Evolutionary conservation across 805 yeast genomes (phyloP), one percentile per base, ranked within the genome.

Genomic region (Ogataea henricii): DNA sequence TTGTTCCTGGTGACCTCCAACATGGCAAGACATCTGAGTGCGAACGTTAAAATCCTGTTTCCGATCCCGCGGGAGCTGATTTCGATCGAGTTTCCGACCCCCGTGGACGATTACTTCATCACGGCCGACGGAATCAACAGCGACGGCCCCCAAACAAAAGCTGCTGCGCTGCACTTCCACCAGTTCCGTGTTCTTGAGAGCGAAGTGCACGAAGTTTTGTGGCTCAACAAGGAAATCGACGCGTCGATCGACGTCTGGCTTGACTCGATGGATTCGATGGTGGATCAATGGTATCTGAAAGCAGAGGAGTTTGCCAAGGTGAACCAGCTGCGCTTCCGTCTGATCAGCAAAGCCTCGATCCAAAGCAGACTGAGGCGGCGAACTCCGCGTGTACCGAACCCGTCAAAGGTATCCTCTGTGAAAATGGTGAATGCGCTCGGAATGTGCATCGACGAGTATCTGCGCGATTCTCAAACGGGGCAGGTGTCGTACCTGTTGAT

Each of bases 271-370:
- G 54, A 49, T 12, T 20, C 40, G n/a, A 49, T 40, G n/a, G 35
- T 46, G 17, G 54, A 49, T 7, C 40, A 36, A 27, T 52, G 56
- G 56, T 43, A 36, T 26, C 25, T 49, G 16, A 49, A 47, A 21
- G 54, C 56, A 4, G 56, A 52, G 26, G 54, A 52, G 37, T 52
- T 52, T 44, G 56, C 56, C 38, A 49, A 46, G 34, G 36, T 44
- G 7, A 52, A 49, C 23, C 56, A 52, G 20, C 25, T 52, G 12
- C 26, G 56, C 13, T 52, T 44, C 36, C 43, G 56, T 23, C 38
- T 49, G 5, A 52, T 52, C 26, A 30, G 49, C 47, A 52, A 49
- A 35, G 45, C 54, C 0, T 52, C 56, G 6, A 18, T 49, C 17
- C 52, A 47, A 25, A 46, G 53, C 23, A 40, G 55, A 16, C 30